Evolutionary conservation across 2,329 filamentous ascomycete genomes (phyloP).

Genomic region (Chaetomium globosum): DNA sequence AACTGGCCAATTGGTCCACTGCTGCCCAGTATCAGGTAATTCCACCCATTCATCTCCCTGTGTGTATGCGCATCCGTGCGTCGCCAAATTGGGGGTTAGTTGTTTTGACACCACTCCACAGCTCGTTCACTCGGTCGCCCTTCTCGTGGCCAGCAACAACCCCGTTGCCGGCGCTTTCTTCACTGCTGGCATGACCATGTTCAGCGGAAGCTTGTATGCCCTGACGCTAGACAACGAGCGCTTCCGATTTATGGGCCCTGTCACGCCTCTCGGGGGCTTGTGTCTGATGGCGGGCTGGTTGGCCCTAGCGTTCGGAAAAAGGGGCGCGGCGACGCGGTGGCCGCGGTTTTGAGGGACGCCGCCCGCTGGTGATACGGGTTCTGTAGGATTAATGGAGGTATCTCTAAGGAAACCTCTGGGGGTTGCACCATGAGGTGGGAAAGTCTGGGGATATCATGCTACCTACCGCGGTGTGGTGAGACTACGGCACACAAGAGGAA

Average conservation of each 20-base stretch:
- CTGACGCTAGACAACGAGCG: slow-evolving; percentile 63
- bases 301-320: slow-evolving; percentile 42
- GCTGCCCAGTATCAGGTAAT: slow-evolving; percentile 68
- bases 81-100: not conserved
- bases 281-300: slow-evolving; percentile 68
- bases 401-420: not conserved
- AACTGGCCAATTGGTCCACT: slow-evolving; percentile 63
- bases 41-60: not conserved
- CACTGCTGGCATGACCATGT: slow-evolving; percentile 67
- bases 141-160: slow-evolving; percentile 62
- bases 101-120: slow-evolving; percentile 39
- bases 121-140: slow-evolving; percentile 64
- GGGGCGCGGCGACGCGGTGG: slow-evolving; percentile 30
- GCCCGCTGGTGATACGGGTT: no score
- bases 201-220: slow-evolving; percentile 67
- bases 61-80: not conserved
- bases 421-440: not conserved
- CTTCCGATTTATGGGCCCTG: slow-evolving; percentile 63
- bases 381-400: not conserved
- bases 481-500: not conserved
- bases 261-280: slow-evolving; percentile 66
- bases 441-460: not conserved
- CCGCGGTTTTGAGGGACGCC: slow-evolving; percentile 12
- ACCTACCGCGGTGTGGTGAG: not conserved
- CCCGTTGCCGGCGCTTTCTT: slow-evolving; percentile 61